phyloP scores from a whole-genome alignment of 2,329 filamentous ascomycete genomes.

The Gremmenia infestans region DNA sequence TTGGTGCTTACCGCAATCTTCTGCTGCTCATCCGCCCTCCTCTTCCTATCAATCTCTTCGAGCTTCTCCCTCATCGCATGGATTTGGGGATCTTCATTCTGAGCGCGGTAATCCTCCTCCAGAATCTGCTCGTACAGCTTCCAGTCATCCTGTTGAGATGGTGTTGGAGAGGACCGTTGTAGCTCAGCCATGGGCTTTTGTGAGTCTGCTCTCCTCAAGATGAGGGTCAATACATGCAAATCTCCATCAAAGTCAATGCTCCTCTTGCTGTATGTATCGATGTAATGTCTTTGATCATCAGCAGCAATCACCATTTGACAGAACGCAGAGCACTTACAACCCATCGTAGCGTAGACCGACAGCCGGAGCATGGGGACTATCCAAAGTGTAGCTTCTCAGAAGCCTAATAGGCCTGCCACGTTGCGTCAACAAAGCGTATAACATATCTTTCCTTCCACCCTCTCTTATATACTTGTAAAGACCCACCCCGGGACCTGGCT shows the following conservation, averaged over 20 bases:
- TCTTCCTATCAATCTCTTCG: slow-evolving; percentile 12
- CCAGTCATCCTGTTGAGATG: slow-evolving; percentile 55
- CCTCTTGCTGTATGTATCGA: slow-evolving; percentile 44
- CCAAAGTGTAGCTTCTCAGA: slow-evolving; percentile 46
- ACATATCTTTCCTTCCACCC: slow-evolving; percentile 42
- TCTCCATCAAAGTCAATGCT: slow-evolving; percentile 35
- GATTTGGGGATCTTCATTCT: slow-evolving; percentile 34
- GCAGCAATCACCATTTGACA: not conserved
- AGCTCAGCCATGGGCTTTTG: slow-evolving; percentile 42
- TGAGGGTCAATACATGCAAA: slow-evolving; percentile 41
- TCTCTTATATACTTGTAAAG: slow-evolving; percentile 42
- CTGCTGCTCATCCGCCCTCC: slow-evolving; percentile 8
- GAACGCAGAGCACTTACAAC: slow-evolving; percentile 38
- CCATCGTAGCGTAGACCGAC: slow-evolving; percentile 55
- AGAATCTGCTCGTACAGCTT: slow-evolving; percentile 42
- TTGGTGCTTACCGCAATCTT: too few species aligned
- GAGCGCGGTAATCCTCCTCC: slow-evolving; percentile 34
- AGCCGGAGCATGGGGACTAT: slow-evolving; percentile 46
- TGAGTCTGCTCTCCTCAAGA: slow-evolving; percentile 39
- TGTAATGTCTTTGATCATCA: slow-evolving; percentile 39
- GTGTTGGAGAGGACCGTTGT: slow-evolving; percentile 39
- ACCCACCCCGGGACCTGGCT: slow-evolving; percentile 34
- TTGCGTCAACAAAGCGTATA: slow-evolving; percentile 43
- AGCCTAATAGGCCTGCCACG: slow-evolving; percentile 47
- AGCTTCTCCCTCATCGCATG: slow-evolving; percentile 21